Evolutionary conservation across 1,139 yeast species (phyloP).

Genomic region (Pichia sp.): DNA sequence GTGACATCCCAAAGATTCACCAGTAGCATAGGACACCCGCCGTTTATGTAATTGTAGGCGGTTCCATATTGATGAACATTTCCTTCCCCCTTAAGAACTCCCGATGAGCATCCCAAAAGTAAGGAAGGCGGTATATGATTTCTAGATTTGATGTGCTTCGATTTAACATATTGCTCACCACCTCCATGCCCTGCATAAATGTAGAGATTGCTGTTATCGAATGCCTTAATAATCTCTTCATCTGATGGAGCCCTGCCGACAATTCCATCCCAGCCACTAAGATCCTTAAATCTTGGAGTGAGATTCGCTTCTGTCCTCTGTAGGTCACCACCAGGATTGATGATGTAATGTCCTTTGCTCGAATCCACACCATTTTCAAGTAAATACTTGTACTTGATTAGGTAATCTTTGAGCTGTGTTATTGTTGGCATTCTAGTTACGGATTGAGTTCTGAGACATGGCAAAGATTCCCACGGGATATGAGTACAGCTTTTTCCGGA

Average conservation of each 20-base stretch:
- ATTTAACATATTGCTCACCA: constrained; percentile 72
- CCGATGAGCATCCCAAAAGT: constrained; percentile 91
- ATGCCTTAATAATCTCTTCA: constrained; percentile 33
- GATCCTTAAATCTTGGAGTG: constrained; percentile 34
- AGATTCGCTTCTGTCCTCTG: constrained; percentile 60
- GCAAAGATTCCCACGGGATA: constrained; percentile 87
- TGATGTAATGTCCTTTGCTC: constrained; percentile 43
- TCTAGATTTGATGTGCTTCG: constrained; percentile 39
- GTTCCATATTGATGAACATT: constrained; percentile 71
- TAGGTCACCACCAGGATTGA: constrained; percentile 82
- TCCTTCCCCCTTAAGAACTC: constrained; percentile 54
- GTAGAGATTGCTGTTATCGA: constrained; percentile 45
- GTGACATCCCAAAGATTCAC: constrained; percentile 97
- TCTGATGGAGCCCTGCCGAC: constrained; percentile 54
- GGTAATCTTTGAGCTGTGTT: constrained; percentile 35
- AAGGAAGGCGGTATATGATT: constrained; percentile 57
- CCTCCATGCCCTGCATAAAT: constrained; percentile 94
- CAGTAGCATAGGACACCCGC: constrained; percentile 76
- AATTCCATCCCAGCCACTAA: constrained; percentile 47
- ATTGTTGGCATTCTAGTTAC: constrained; percentile 75
- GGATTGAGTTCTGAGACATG: constrained; percentile 45
- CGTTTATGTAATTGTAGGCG: constrained; percentile 63
- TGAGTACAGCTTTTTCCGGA: constrained; percentile 56
- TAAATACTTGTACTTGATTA: constrained; percentile 25
- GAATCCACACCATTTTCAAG: constrained; percentile 22